Evolutionary conservation across 345 rosid genomes (phyloP).

Genomic region (Gossypium rotundifolium): DNA sequence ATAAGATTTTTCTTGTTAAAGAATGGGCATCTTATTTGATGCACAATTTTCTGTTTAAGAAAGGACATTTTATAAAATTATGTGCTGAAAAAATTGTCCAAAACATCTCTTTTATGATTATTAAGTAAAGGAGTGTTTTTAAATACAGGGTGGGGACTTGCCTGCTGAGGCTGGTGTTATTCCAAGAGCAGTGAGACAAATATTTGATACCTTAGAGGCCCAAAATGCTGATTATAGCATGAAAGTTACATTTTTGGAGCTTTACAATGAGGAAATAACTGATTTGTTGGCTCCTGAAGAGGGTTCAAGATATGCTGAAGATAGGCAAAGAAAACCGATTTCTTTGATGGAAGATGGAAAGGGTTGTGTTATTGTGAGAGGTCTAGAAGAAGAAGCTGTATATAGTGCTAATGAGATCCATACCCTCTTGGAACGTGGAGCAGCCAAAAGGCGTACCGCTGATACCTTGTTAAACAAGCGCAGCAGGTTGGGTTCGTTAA

Average conservation of each 20-base stretch:
- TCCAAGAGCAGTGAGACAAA: slow-evolving; percentile 85
- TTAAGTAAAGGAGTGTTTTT: not conserved
- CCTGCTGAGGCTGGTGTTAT: slow-evolving; percentile 92
- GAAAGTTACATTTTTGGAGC: slow-evolving; percentile 89
- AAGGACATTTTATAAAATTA: not conserved
- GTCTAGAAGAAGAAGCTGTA: slow-evolving; percentile 89
- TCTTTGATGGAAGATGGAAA: slow-evolving; percentile 93
- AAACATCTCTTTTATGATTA: not conserved
- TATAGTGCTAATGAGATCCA: slow-evolving; percentile 89
- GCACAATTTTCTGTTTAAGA: not conserved
- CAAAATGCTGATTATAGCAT: slow-evolving; percentile 88
- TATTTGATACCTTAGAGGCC: slow-evolving; percentile 72
- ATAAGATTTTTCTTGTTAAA: not conserved
- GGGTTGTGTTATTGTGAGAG: slow-evolving; percentile 82
- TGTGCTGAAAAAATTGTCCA: not conserved
- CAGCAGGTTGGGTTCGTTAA: slow-evolving; percentile 48
- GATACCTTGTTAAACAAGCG: slow-evolving; percentile 88
- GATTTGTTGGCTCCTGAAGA: slow-evolving; percentile 83
- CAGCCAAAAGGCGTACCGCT: slow-evolving; percentile 72
- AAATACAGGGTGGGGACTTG: slow-evolving; percentile 71
- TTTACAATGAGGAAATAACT: slow-evolving; percentile 85
- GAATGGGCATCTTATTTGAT: not conserved
- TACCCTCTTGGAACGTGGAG: slow-evolving; percentile 73
- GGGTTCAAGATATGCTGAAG: slow-evolving; percentile 45
- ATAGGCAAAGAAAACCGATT: slow-evolving; percentile 73